These are phyloP conservation scores for Xylaria sp. DNA, from an alignment of 2,329 filamentous ascomycete genomes.

Conservation along the genomic window DNA sequence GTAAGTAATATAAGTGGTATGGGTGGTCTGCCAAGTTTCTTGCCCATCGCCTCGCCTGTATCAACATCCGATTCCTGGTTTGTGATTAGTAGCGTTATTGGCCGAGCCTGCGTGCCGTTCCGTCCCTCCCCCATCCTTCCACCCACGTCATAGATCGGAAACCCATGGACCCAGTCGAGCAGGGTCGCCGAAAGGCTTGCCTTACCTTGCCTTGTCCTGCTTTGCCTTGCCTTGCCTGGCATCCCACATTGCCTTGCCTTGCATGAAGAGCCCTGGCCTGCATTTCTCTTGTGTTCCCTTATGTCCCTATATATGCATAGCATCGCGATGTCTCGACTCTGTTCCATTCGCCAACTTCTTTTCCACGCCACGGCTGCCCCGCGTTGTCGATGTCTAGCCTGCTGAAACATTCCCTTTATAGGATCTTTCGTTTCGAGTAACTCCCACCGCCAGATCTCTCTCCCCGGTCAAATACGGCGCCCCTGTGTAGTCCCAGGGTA, in stretches of 20 bases:
- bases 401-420: neutral
- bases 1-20: too few species aligned
- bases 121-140: neutral
- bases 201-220: neutral
- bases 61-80: constrained; percentile 7
- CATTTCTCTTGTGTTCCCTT: neutral
- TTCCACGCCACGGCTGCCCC: neutral
- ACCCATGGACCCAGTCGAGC: neutral
- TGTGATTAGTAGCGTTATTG: constrained; percentile 17
- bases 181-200: neutral
- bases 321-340: constrained; percentile 17
- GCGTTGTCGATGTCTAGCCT: neutral
- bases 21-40: too few species aligned
- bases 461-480: constrained; percentile 6
- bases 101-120: neutral
- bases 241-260: neutral
- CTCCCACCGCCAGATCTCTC: neutral
- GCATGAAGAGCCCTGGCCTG: neutral
- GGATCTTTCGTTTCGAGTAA: neutral
- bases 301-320: neutral
- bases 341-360: neutral
- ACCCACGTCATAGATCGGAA: constrained; percentile 15
- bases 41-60: too few species aligned
- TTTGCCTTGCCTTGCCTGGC: neutral
- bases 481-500: constrained; percentile 2